Base-by-base conservation (phyloP, 1,284 basidiomycete genomes). In the Lentinula novae-zelandiae region DNA sequence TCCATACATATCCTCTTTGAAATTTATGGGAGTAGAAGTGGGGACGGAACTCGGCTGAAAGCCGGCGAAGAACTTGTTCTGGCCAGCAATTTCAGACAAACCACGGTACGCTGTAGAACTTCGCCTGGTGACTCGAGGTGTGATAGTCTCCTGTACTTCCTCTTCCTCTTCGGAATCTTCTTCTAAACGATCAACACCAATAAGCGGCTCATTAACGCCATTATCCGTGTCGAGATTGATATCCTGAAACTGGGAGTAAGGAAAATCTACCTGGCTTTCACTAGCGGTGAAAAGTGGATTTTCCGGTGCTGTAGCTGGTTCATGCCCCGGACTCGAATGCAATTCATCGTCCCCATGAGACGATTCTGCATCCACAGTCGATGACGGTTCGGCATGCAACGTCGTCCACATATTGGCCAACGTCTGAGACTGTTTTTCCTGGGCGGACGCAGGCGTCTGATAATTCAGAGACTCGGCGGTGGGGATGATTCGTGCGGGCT, bases 1-100 rank as follows among this genome's bases (percentile, higher is more conserved):
- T 6, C 73, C 76, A 56, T 75, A 76, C 53, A 75, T 67, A 58
- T 75, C 75, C 60, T 67, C 68, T 22, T 67, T 62, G 52, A 71
- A 70, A 58, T 71, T 67, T 34, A 67, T 66, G 17, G 62, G 57
- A 46, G 61, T 57, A 57, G 64, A 54, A 63, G 69, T 64, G 55
- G 66, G 51, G 48, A 68, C 67, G 34, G 70, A 65, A 62, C 63
- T 72, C 63, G 67, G 68, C 54, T 33, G 12, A 62, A 55, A 63
- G 68, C 65, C 52, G 71, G 65, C 64, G 76, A 65, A 70, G 80
- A 80, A 61, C 81, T 67, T 53, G 31, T 67, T 65, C 66, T 80
- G 76, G 66, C 77, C 78, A 20, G 81, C 76, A 58, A 90, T 75
- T 52, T 84, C 79, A 7, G 83, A 81, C 48, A 90, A 71, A 27